Conservation (phyloP, 805 yeast genomes). For the Huiozyma naganishii region DNA sequence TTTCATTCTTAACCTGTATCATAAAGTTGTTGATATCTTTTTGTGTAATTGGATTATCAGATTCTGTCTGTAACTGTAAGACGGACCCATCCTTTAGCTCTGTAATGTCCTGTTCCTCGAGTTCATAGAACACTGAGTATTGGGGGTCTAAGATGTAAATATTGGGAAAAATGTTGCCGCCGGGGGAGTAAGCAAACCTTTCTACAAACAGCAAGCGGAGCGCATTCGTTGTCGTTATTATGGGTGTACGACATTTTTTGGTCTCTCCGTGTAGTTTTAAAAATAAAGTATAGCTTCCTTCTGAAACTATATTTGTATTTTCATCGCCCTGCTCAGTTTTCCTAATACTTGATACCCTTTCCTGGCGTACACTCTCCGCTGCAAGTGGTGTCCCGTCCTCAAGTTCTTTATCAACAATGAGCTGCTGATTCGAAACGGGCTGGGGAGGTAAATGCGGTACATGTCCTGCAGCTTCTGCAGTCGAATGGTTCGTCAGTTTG, state of each 20-base stretch:
- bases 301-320: not conserved
- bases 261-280: slow-evolving; percentile 42
- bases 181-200: slow-evolving; percentile 76
- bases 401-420: too few species aligned
- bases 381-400: not conserved
- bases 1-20: slow-evolving; percentile 7
- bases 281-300: slow-evolving; percentile 27
- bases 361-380: not conserved
- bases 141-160: slow-evolving; percentile 58
- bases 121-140: slow-evolving; percentile 58
- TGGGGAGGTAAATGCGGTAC: slow-evolving; percentile 11
- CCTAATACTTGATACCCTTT: not conserved
- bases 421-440: not conserved
- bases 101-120: slow-evolving; percentile 55
- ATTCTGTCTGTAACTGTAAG: slow-evolving; percentile 36
- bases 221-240: slow-evolving; percentile 31
- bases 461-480: slow-evolving; percentile 18
- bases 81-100: slow-evolving; percentile 54
- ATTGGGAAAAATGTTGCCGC: slow-evolving; percentile 61
- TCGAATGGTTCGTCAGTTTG: slow-evolving; percentile 44
- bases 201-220: slow-evolving; percentile 71
- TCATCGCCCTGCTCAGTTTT: not conserved
- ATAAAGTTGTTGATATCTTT: slow-evolving; percentile 5
- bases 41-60: not conserved
- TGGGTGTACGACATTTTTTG: slow-evolving; percentile 35